Evolutionary conservation across 2,329 filamentous ascomycete species (phyloP).

Genomic region (Colletotrichum zoysiae): DNA sequence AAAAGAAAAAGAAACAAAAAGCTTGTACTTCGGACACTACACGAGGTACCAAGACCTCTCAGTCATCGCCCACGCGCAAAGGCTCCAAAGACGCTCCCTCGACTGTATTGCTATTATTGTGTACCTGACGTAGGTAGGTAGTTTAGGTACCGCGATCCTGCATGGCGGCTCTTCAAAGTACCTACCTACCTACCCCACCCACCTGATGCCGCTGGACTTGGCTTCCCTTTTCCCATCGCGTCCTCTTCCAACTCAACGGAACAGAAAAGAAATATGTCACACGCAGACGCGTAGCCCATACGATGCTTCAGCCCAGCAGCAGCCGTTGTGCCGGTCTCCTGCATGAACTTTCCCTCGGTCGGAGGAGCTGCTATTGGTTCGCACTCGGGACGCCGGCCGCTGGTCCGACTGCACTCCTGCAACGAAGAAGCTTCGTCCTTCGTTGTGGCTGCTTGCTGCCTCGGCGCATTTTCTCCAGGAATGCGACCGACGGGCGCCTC

Average conservation of each 20-base stretch:
- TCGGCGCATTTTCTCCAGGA: neutral
- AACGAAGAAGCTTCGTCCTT: conserved; percentile 5
- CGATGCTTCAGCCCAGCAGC: neutral
- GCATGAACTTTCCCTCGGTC: neutral
- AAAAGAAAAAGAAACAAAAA: no score
- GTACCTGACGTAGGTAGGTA: no score
- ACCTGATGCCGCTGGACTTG: conserved; percentile 10
- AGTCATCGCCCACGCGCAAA: neutral
- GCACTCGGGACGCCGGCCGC: conserved; percentile 9
- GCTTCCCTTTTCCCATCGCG: neutral
- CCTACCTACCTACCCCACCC: conserved; percentile 4
- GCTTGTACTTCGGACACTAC: neutral
- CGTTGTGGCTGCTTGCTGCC: conserved; percentile 1
- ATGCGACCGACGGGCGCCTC: conserved; percentile 15
- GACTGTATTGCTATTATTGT: no score
- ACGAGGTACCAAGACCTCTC: neutral
- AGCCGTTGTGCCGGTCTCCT: neutral
- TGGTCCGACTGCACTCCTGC: neutral
- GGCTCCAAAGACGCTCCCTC: neutral
- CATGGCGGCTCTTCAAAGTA: conserved; percentile 35
- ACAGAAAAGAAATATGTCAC: neutral
- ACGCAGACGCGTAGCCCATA: conserved; percentile 1
- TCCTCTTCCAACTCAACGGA: conserved; percentile 22
- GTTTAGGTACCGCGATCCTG: no score
- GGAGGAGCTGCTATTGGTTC: conserved; percentile 4